Conservation (phyloP, 1,139 yeast genomes). For the Debaryomycetaceae sp. region DNA sequence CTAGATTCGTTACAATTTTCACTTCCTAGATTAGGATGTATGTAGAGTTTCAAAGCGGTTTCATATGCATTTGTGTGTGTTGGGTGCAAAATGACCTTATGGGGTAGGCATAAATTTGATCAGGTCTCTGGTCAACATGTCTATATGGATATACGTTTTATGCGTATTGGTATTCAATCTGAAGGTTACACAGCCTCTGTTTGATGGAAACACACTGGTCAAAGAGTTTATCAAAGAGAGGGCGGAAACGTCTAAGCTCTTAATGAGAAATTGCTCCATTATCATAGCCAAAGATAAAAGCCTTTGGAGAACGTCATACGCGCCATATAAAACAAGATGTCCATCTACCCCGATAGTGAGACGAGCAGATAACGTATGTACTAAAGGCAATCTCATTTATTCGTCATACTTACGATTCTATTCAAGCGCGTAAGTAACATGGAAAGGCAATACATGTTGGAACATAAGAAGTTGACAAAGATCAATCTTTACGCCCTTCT, state of each 20-base stretch:
- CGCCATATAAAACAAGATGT: constrained; percentile 40
- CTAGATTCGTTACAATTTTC: constrained; percentile 10
- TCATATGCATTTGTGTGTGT: constrained; percentile 1
- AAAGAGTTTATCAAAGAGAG: neutral
- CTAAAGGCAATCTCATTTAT: constrained; percentile 6
- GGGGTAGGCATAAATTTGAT: too few relatives aligned
- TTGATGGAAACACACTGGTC: constrained; percentile 4
- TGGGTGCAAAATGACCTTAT: too few relatives aligned
- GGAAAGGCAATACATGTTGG: constrained; percentile 34
- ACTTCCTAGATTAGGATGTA: constrained; percentile 12
- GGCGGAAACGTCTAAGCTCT: neutral
- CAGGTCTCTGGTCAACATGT: too few relatives aligned
- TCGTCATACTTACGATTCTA: neutral
- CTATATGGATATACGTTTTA: too few relatives aligned
- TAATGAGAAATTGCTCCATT: constrained; percentile 2
- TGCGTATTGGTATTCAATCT: too few relatives aligned
- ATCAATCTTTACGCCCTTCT: constrained; percentile 29
- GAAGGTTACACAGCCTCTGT: too few relatives aligned
- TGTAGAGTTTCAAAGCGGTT: constrained; percentile 9
- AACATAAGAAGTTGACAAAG: constrained; percentile 30
- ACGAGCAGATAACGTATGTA: constrained; percentile 33
- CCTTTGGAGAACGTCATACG: constrained; percentile 20
- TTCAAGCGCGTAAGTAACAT: constrained; percentile 18
- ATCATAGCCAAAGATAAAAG: constrained; percentile 5
- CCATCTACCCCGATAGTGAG: constrained; percentile 36